Evolutionary conservation across 1,284 basidiomycete species (phyloP).

Genomic region (Tilletia horrida): DNA sequence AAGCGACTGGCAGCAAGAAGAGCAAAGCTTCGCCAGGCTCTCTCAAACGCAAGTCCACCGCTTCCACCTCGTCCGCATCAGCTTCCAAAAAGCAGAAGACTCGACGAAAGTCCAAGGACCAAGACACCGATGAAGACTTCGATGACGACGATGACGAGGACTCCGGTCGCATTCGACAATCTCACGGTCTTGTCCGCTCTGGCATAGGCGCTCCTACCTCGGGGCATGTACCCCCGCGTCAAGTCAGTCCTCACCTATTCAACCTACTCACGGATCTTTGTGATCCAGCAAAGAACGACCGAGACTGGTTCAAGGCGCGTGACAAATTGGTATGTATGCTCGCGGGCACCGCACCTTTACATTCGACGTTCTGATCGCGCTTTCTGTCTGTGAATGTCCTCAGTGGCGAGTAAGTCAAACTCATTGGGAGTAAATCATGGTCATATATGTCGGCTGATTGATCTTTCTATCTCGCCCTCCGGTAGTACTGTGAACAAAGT

Average conservation of each 20-base stretch:
- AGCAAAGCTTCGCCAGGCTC: neutral
- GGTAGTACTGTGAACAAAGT: conserved; percentile 17
- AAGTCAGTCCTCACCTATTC: conserved; percentile 17
- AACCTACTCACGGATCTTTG: conserved; percentile 17
- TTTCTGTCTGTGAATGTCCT: neutral
- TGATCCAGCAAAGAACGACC: conserved; percentile 20
- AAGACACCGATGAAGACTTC: neutral
- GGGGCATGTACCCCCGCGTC: conserved; percentile 14
- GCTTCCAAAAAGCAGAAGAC: neutral
- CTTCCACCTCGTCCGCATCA: neutral
- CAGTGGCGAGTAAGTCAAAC: too few species aligned
- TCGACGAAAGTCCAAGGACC: neutral
- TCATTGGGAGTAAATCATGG: neutral
- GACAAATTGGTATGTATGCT: conserved; percentile 11
- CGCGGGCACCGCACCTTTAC: too few species aligned
- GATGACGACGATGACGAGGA: conserved; percentile 4
- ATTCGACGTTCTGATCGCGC: neutral
- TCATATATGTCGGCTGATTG: too few species aligned
- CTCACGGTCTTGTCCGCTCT: conserved; percentile 13
- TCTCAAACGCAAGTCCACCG: conserved; percentile 2
- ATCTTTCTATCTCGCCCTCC: neutral
- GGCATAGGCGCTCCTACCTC: conserved; percentile 7
- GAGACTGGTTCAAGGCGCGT: conserved; percentile 20
- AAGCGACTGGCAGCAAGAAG: conserved; percentile 3
- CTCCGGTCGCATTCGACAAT: neutral